phyloP scores from a whole-genome alignment of 441 rosid genomes.

The Cnidoscolus chayamansa region DNA sequence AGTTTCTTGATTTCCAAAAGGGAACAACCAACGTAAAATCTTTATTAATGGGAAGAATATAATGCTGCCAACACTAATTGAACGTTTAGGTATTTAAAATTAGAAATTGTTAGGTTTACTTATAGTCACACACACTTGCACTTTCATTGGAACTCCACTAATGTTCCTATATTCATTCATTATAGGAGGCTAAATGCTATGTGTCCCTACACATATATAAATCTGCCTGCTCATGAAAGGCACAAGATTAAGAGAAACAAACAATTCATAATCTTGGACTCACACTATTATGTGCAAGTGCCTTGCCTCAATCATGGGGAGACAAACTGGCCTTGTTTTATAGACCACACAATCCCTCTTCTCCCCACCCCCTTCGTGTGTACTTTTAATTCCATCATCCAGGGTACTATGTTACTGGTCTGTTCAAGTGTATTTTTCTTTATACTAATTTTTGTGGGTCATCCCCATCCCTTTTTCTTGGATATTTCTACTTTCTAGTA shows the following conservation, averaged over 20 bases:
- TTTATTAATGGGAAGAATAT: conserved; percentile 11
- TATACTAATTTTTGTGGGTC: conserved; percentile 8
- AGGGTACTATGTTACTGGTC: conserved; percentile 31
- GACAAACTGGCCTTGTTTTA: conserved; percentile 34
- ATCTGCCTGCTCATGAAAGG: neutral
- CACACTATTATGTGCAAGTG: conserved; percentile 21
- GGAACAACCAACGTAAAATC: conserved; percentile 2
- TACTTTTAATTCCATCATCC: conserved; percentile 35
- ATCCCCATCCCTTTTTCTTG: neutral
- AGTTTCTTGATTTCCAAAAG: conserved; percentile 21
- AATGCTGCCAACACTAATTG: neutral
- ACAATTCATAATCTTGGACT: conserved; percentile 5
- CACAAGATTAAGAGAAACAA: neutral
- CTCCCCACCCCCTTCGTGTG: conserved; percentile 11
- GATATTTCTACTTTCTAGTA: conserved; percentile 14
- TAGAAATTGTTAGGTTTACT: conserved; percentile 13
- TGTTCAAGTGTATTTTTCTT: conserved; percentile 24
- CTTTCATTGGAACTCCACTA: conserved; percentile 4
- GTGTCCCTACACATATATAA: conserved; percentile 5
- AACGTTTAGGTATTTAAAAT: neutral
- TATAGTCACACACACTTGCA: neutral
- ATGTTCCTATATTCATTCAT: neutral
- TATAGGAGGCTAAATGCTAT: neutral
- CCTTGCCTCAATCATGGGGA: conserved; percentile 35
- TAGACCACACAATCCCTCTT: conserved; percentile 28